Conservation (phyloP, 768 basidiomycete species). For the Omphalotus guepiniiformis region DNA sequence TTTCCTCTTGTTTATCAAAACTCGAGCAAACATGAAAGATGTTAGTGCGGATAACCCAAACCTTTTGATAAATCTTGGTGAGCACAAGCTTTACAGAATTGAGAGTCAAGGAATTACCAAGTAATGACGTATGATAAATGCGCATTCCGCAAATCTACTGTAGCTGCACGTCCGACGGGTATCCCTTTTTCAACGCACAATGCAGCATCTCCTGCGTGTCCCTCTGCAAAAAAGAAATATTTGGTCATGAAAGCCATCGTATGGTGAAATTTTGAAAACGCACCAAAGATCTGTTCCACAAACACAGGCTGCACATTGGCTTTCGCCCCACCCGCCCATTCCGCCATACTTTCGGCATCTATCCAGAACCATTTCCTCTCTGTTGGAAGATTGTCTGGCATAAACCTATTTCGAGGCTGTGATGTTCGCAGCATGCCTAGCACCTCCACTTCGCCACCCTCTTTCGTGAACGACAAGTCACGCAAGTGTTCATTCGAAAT, state of each 20-base stretch:
- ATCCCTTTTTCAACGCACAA: slow-evolving; percentile 60
- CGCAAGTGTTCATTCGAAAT: slow-evolving; percentile 51
- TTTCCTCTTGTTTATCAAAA: slow-evolving; percentile 54
- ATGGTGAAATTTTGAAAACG: slow-evolving; percentile 18
- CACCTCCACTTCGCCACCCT: slow-evolving; percentile 61
- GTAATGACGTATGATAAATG: slow-evolving; percentile 95
- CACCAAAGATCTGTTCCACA: slow-evolving; percentile 89
- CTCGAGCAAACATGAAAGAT: slow-evolving; percentile 71
- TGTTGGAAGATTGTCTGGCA: slow-evolving; percentile 81
- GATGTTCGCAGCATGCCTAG: slow-evolving; percentile 85
- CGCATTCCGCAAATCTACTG: slow-evolving; percentile 86
- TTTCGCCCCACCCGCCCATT: slow-evolving; percentile 66
- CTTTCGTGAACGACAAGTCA: slow-evolving; percentile 27
- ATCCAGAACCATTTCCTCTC: slow-evolving; percentile 90
- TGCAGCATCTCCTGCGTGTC: slow-evolving; percentile 73
- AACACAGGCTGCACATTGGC: slow-evolving; percentile 82
- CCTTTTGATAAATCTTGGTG: slow-evolving; percentile 40
- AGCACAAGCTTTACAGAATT: background rate
- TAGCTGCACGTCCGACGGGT: slow-evolving; percentile 80
- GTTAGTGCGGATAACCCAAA: slow-evolving; percentile 87
- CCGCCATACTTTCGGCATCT: slow-evolving; percentile 77
- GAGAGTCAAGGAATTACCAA: slow-evolving; percentile 51
- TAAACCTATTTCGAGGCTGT: slow-evolving; percentile 72
- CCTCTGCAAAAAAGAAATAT: slow-evolving; percentile 48
- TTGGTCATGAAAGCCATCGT: background rate